phyloP scores from a whole-genome alignment of 2,329 filamentous ascomycete genomes.

The Trichothecium sympodiale region DNA sequence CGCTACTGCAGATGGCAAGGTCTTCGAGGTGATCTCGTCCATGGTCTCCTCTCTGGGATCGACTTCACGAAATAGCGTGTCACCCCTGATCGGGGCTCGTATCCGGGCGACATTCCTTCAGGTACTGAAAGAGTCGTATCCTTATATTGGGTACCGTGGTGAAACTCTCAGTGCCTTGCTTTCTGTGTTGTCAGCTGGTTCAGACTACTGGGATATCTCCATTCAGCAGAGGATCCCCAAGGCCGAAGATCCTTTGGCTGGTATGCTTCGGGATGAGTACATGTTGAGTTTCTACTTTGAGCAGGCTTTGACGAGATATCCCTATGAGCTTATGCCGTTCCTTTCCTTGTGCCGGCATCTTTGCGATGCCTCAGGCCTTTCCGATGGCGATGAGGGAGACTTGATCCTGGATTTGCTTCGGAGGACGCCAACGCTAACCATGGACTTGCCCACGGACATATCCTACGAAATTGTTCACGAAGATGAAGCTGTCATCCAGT shows the following conservation, averaged over 20 bases:
- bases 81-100: constrained; percentile 46
- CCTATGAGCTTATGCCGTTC: constrained; percentile 75
- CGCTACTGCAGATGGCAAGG: constrained; percentile 37
- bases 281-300: constrained; percentile 51
- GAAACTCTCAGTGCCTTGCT: constrained; percentile 59
- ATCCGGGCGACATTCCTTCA: constrained; percentile 57
- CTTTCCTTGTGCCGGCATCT: constrained; percentile 60
- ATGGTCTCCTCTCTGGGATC: constrained; percentile 38
- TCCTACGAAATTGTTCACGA: constrained; percentile 71
- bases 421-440: constrained; percentile 63
- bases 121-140: constrained; percentile 55
- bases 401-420: constrained; percentile 54
- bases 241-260: constrained; percentile 21
- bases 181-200: constrained; percentile 47
- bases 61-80: constrained; percentile 34
- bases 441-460: constrained; percentile 63
- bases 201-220: constrained; percentile 43
- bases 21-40: constrained; percentile 41
- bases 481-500: constrained; percentile 73
- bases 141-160: constrained; percentile 59
- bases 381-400: constrained; percentile 28
- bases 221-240: constrained; percentile 17
- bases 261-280: constrained; percentile 23
- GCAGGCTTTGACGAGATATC: constrained; percentile 66
- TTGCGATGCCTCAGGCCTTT: constrained; percentile 22